phyloP scores from a whole-genome alignment of 2,329 filamentous ascomycete genomes.

The Hymenoscyphus occultus region DNA sequence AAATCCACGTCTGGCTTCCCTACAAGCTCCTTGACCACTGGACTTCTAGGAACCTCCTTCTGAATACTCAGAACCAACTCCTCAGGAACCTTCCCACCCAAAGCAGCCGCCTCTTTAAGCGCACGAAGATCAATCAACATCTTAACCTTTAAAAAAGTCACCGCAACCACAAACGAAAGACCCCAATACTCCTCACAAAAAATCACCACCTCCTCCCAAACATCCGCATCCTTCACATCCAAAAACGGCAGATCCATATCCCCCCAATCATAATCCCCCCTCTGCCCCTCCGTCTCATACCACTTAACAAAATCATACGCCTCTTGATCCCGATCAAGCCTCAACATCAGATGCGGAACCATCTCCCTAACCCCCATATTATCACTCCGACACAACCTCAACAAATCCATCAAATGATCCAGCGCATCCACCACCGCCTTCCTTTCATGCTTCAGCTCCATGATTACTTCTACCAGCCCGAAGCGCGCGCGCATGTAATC shows the following conservation, averaged over 20 bases:
- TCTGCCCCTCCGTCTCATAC: slow-evolving; percentile 37
- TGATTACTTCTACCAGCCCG: slow-evolving; percentile 36
- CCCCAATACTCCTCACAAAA: background rate
- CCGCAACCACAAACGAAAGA: background rate
- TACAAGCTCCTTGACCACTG: background rate
- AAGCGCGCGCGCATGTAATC: slow-evolving; percentile 44
- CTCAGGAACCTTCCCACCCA: background rate
- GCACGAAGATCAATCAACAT: background rate
- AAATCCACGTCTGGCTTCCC: background rate
- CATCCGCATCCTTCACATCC: background rate
- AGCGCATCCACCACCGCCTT: slow-evolving; percentile 40
- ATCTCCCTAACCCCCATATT: slow-evolving; percentile 43
- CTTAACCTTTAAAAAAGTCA: background rate
- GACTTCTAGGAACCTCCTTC: background rate
- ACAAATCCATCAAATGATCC: slow-evolving; percentile 43
- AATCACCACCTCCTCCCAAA: background rate
- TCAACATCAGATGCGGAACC: slow-evolving; percentile 43
- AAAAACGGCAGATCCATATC: slow-evolving; percentile 22
- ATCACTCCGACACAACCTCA: slow-evolving; percentile 45
- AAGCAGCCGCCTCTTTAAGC: background rate
- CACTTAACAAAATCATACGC: slow-evolving; percentile 49
- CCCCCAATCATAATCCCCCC: slow-evolving; percentile 38
- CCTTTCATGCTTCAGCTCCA: slow-evolving; percentile 33
- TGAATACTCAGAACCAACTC: background rate
- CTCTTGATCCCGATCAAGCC: slow-evolving; percentile 49